A percentile compares a stretch with the other conserved stretches of the same genome.
These are phyloP conservation scores for Fusarium metavorans DNA, from an alignment of 2,329 filamentous ascomycete species.

Conservation along the genomic window DNA sequence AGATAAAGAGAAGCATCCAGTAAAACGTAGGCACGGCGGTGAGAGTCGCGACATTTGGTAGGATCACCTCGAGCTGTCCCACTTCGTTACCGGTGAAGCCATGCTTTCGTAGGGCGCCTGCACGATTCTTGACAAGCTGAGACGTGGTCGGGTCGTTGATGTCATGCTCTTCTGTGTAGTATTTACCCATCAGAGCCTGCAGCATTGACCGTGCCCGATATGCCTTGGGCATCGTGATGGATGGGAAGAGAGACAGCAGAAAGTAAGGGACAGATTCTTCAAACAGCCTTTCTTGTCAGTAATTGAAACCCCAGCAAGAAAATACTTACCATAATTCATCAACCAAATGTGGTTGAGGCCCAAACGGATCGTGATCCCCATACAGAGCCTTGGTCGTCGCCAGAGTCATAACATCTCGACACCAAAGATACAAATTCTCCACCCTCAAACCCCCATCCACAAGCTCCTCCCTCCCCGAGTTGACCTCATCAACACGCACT, in stretches of 20 bases:
- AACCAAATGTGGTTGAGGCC: slow-evolving; percentile 32
- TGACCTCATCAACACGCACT: not conserved
- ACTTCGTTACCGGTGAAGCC: slow-evolving; percentile 45
- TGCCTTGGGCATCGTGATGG: slow-evolving; percentile 46
- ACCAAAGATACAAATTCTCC: slow-evolving; percentile 54
- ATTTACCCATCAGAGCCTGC: slow-evolving; percentile 45
- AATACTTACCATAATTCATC: slow-evolving; percentile 34
- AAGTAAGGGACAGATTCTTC: slow-evolving; percentile 41
- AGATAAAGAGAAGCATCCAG: slow-evolving; percentile 51
- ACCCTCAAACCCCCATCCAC: slow-evolving; percentile 42
- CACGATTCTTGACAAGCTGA: slow-evolving; percentile 45
- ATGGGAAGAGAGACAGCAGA: slow-evolving; percentile 48
- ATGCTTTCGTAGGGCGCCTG: slow-evolving; percentile 43
- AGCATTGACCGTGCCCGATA: slow-evolving; percentile 43
- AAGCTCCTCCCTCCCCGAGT: slow-evolving; percentile 24
- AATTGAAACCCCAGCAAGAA: rapidly evolving
- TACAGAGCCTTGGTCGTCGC: slow-evolving; percentile 56
- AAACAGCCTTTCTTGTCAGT: slow-evolving; percentile 36
- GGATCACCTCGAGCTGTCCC: slow-evolving; percentile 46
- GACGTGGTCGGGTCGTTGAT: slow-evolving; percentile 42
- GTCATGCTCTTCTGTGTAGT: slow-evolving; percentile 48
- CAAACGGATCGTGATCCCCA: slow-evolving; percentile 57
- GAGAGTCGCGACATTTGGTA: slow-evolving; percentile 45
- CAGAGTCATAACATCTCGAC: slow-evolving; percentile 52
- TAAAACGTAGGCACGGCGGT: slow-evolving; percentile 55